Evolutionary conservation across 805 yeast genomes (phyloP).

Genomic region (Kodamaea laetipori): DNA sequence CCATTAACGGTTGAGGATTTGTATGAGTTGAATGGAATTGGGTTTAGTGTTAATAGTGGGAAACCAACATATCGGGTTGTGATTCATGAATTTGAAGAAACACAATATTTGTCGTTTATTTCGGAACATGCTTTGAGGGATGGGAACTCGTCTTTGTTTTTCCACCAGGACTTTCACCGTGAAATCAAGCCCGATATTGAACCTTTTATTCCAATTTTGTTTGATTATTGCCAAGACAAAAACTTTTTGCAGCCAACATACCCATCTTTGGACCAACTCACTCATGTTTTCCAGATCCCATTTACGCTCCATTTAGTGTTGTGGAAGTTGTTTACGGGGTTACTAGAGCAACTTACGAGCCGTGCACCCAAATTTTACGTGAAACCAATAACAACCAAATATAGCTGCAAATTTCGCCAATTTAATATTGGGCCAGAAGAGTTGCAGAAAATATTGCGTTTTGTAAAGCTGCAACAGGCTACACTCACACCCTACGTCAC

Average conservation of each 20-base stretch:
- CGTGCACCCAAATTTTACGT: slow-evolving; percentile 10
- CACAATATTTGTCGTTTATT: slow-evolving; percentile 9
- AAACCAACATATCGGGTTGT: slow-evolving; percentile 9
- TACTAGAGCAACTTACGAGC: not conserved
- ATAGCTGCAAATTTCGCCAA: slow-evolving; percentile 8
- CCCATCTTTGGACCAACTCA: slow-evolving; percentile 9
- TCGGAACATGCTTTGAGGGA: slow-evolving; percentile 12
- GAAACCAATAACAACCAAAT: slow-evolving; percentile 5
- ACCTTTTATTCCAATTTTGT: not conserved
- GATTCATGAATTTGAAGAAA: slow-evolving; percentile 10
- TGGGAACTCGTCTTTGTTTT: slow-evolving; percentile 11
- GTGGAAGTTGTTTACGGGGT: slow-evolving; percentile 5
- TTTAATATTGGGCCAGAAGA: slow-evolving; percentile 6
- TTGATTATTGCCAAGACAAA: slow-evolving; percentile 7
- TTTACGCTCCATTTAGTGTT: slow-evolving; percentile 6
- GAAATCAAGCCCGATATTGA: not conserved
- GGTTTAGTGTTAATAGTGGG: slow-evolving; percentile 4
- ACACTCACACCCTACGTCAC: slow-evolving; percentile 12
- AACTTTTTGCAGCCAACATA: not conserved
- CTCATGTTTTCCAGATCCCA: slow-evolving; percentile 7
- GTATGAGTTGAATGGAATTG: slow-evolving; percentile 6
- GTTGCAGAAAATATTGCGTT: slow-evolving; percentile 1
- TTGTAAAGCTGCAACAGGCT: slow-evolving; percentile 8
- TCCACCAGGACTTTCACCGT: slow-evolving; percentile 9
- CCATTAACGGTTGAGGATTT: slow-evolving; percentile 1